phyloP scores from a whole-genome alignment of 2,329 filamentous ascomycete species.

The Penicillium psychrosexuale region DNA sequence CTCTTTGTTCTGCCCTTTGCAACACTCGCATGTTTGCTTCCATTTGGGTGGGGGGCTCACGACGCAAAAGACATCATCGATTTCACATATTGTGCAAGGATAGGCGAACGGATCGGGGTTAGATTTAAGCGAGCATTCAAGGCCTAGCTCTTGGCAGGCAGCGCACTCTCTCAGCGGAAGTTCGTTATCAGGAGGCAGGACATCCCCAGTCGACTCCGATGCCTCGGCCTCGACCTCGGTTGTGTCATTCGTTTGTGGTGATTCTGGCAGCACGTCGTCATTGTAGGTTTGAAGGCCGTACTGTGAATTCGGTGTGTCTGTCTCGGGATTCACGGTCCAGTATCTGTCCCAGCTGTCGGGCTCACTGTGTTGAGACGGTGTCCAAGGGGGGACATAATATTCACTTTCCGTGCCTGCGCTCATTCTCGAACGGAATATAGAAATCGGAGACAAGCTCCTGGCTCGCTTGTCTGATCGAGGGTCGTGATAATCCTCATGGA shows the following conservation, averaged over 20 bases:
- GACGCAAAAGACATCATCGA: constrained; percentile 34
- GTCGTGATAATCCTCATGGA: neutral
- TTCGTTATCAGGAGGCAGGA: neutral
- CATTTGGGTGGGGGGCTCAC: constrained; percentile 30
- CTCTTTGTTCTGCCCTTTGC: constrained; percentile 24
- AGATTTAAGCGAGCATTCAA: constrained; percentile 34
- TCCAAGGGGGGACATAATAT: neutral
- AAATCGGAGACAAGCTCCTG: neutral
- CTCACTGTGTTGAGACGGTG: neutral
- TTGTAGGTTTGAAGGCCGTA: neutral
- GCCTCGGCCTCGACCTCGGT: neutral
- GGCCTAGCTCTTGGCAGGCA: constrained; percentile 24
- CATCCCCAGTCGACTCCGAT: neutral
- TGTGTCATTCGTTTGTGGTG: neutral
- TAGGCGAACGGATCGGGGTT: constrained; percentile 32
- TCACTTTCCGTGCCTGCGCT: neutral
- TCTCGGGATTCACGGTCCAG: neutral
- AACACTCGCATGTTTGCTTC: constrained; percentile 37
- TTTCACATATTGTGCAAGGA: constrained; percentile 37
- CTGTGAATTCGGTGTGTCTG: neutral
- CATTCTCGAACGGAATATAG: neutral
- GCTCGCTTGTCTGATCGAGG: neutral
- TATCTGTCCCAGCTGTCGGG: constrained; percentile 2
- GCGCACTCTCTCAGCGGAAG: constrained; percentile 35
- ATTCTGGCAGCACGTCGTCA: neutral